Conservation (phyloP, 257 asterid species). For the Penstemon eatonii region DNA sequence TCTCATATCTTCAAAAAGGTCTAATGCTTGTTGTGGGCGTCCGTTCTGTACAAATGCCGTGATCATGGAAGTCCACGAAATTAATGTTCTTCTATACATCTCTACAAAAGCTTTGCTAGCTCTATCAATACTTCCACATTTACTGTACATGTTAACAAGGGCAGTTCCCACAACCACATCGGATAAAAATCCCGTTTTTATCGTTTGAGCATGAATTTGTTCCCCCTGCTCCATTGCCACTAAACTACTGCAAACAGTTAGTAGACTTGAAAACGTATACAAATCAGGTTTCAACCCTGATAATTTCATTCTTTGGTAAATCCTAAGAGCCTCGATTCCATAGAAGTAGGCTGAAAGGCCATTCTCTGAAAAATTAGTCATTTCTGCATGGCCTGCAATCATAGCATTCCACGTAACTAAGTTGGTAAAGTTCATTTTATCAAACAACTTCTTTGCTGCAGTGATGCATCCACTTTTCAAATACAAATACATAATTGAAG, state of each 20-base stretch:
- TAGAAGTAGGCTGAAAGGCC: slow-evolving; percentile 50
- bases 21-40: slow-evolving; percentile 55
- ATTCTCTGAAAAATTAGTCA: slow-evolving; percentile 49
- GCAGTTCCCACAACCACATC: slow-evolving; percentile 86
- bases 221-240: slow-evolving; percentile 87
- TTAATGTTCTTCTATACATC: slow-evolving; percentile 71
- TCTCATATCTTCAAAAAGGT: slow-evolving; percentile 86
- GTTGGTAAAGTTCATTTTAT: slow-evolving; percentile 50
- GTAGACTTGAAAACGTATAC: slow-evolving; percentile 70
- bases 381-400: slow-evolving; percentile 85
- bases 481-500: slow-evolving; percentile 81
- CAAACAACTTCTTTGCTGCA: slow-evolving; percentile 73
- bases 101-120: slow-evolving; percentile 81
- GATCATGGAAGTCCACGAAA: slow-evolving; percentile 93
- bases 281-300: slow-evolving; percentile 78
- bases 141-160: slow-evolving; percentile 82
- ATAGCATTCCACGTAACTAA: slow-evolving; percentile 88
- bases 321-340: slow-evolving; percentile 75
- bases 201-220: slow-evolving; percentile 79
- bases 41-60: slow-evolving; percentile 77
- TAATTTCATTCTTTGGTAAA: slow-evolving; percentile 54
- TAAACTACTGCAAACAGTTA: slow-evolving; percentile 69
- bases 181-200: slow-evolving; percentile 69
- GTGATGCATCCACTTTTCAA: slow-evolving; percentile 60
- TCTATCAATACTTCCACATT: slow-evolving; percentile 80